These are phyloP conservation scores for Marchantia paleacea DNA, from an alignment of 225 moss, liverwort and hornwort genomes.

Conservation along the genomic window DNA sequence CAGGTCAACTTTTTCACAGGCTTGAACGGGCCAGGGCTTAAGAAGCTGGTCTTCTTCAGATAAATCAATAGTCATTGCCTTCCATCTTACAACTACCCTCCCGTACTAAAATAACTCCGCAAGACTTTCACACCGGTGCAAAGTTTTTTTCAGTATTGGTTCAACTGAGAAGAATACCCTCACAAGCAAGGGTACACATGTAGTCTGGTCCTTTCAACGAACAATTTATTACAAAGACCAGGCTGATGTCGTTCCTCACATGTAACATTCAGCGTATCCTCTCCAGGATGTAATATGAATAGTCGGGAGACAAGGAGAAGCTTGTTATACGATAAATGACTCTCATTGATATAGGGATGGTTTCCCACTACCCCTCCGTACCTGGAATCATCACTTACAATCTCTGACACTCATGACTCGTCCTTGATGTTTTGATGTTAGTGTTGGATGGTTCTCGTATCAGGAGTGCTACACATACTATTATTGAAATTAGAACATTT, in stretches of 20 bases:
- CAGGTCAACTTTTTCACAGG: too few species aligned
- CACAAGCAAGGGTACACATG: background rate
- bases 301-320: background rate
- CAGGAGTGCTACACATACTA: background rate
- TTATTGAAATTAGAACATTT: background rate
- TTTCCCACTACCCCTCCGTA: background rate
- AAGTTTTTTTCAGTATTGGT: background rate
- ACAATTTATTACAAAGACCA: background rate
- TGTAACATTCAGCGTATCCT: background rate
- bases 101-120: too few species aligned
- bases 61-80: constrained; percentile 1
- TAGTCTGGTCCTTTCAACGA: too few species aligned
- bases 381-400: too few species aligned
- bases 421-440: background rate
- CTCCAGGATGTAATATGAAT: background rate
- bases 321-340: background rate
- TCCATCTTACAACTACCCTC: background rate
- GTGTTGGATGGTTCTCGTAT: background rate
- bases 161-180: background rate
- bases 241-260: background rate
- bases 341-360: background rate
- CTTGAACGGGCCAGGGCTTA: too few species aligned
- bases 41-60: too few species aligned
- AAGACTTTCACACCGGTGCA: background rate
- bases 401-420: too few species aligned